Conservation (phyloP, 371 early-diverging fungal species). For the Mycotypha africana region DNA sequence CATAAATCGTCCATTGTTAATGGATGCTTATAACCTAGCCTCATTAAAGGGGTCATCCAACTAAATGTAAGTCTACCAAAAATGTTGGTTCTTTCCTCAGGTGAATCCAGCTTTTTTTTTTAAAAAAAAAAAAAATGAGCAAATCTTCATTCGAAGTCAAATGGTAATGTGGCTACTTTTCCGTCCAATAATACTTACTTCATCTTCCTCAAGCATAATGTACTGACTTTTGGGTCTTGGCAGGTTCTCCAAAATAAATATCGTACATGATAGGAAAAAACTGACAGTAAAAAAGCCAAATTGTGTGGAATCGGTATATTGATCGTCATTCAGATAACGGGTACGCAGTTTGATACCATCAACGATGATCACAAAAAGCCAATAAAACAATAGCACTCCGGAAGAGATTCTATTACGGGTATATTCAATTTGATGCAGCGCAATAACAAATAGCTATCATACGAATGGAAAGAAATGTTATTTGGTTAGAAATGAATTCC, state of each 20-base stretch:
- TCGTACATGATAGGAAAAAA: conserved; percentile 37
- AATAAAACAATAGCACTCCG: conserved; percentile 69
- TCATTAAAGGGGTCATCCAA: conserved; percentile 92
- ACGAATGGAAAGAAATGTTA: too few relatives aligned
- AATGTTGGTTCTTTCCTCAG: conserved; percentile 82
- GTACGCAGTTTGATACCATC: conserved; percentile 60
- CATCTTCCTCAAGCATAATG: conserved; percentile 50
- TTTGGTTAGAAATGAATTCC: background rate
- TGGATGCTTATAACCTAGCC: conserved; percentile 72
- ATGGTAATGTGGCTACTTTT: background rate
- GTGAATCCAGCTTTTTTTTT: conserved; percentile 46
- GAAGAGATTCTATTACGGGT: conserved; percentile 61
- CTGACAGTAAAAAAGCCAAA: conserved; percentile 37
- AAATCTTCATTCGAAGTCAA: too few relatives aligned
- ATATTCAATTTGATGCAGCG: conserved; percentile 66
- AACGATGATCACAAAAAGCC: conserved; percentile 58
- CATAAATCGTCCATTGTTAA: conserved; percentile 79
- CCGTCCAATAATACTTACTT: conserved; percentile 8
- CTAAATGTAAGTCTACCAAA: conserved; percentile 80
- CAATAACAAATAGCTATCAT: conserved; percentile 45
- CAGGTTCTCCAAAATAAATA: conserved; percentile 59
- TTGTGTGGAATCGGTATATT: conserved; percentile 22
- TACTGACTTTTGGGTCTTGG: conserved; percentile 59
- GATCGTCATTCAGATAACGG: conserved; percentile 27
- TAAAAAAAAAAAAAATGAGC: too few relatives aligned